phyloP scores from a whole-genome alignment of 108 stramenopile species.

The Bacterosira constricta region DNA sequence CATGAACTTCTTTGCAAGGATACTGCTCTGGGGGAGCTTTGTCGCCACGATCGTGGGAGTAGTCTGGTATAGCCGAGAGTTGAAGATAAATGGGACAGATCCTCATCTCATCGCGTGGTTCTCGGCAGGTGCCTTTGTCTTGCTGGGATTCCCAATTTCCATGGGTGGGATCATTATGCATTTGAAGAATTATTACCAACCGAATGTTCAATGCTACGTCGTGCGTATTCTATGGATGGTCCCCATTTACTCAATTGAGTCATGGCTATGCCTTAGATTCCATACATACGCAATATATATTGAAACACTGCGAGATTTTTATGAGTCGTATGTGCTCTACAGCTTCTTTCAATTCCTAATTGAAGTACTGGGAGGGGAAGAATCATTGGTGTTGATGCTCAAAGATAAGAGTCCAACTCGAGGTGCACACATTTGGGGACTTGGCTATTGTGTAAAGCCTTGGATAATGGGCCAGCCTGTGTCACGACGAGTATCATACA shows the following conservation, averaged over 20 bases:
- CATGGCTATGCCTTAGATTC: constrained; percentile 88
- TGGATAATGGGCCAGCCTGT: constrained; percentile 94
- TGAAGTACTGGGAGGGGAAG: constrained; percentile 89
- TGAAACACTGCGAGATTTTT: constrained; percentile 69
- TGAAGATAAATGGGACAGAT: constrained; percentile 84
- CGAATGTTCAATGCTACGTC: constrained; percentile 83
- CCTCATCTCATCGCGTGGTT: constrained; percentile 92
- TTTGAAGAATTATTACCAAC: constrained; percentile 91
- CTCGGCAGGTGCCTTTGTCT: constrained; percentile 87
- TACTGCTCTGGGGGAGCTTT: constrained; percentile 70
- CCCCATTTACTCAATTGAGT: constrained; percentile 91
- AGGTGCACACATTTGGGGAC: constrained; percentile 86
- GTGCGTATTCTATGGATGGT: constrained; percentile 94
- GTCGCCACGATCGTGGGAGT: constrained; percentile 60
- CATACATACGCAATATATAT: constrained; percentile 83
- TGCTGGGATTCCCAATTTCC: constrained; percentile 88
- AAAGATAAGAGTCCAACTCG: constrained; percentile 89
- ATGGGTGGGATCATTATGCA: constrained; percentile 87
- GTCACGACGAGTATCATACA: constrained; percentile 37
- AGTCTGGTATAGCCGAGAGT: constrained; percentile 82
- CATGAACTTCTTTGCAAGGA: constrained; percentile 74
- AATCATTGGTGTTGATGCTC: constrained; percentile 81
- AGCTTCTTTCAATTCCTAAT: constrained; percentile 94
- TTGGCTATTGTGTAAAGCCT: constrained; percentile 85
- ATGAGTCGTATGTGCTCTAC: constrained; percentile 94